Evolutionary conservation across 2,329 filamentous ascomycete species (phyloP), one percentile per base, ranked within the genome.

Genomic region (Fusarium metavorans): DNA sequence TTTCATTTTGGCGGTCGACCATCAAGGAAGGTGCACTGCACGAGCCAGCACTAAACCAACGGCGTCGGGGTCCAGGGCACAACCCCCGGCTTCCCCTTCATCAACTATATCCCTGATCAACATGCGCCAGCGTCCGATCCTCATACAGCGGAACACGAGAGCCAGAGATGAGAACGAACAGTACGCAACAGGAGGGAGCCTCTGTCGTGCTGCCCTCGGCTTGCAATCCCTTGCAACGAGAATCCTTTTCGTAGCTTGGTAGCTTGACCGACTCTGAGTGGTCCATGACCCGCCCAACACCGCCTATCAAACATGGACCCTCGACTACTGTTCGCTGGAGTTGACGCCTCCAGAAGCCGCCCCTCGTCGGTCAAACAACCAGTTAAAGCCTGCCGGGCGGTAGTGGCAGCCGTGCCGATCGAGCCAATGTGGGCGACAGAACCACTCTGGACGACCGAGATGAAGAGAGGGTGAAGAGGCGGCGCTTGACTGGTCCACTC

Each of bases 371-470:
- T 62, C 60, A 57, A 64, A 50, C 65, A 70, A 60, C 76, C 73
- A 71, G 68, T 73, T 52, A 74, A 64, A 68, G 64, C 67, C 41
- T 45, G 54, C 64, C 67, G 66, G 67, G 41, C 60, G 57, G 35
- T 66, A 57, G 50, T 69, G 43, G 70, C 67, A 69, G 59, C 43
- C 23, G 34, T 68, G 73, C 57, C 64, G 73, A 78, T 78, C 74
- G 70, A 14, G 60, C 69, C 67, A 61, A 61, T 74, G 66, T 62
- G 70, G 72, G 73, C 65, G 39, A 60, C 63, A 67, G 67, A 71
- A 58, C 77, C 75, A 74, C 75, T 77, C 71, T 75, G 20, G 68
- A 74, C 69, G 68, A 72, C 74, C 70, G 77, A 78, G 74, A 78
- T 77, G 74, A 78, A 73, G 64, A 74, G 67, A 66, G 65, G 66